These are phyloP conservation scores for Nissolia schottii DNA, from an alignment of 306 rosid species.

Conservation along the genomic window DNA sequence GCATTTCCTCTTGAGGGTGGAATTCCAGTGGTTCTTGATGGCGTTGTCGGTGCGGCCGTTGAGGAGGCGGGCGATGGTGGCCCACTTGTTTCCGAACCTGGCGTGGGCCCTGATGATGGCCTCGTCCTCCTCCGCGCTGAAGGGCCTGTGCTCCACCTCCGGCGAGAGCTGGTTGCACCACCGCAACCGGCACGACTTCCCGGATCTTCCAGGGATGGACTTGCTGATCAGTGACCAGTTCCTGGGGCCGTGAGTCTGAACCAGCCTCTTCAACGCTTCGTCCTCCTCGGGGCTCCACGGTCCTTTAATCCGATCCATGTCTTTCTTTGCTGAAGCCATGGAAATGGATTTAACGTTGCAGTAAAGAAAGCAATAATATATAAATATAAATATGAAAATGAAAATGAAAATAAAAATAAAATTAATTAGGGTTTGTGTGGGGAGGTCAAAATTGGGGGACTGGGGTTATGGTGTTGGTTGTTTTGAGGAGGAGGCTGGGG, in stretches of 20 bases:
- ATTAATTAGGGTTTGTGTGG: neutral
- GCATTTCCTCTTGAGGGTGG: constrained; percentile 77
- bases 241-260: constrained; percentile 56
- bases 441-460: neutral
- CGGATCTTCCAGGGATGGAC: constrained; percentile 78
- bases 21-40: constrained; percentile 88
- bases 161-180: constrained; percentile 97
- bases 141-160: constrained; percentile 68
- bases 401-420: neutral
- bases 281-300: constrained; percentile 94
- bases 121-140: constrained; percentile 64
- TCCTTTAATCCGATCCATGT: constrained; percentile 70
- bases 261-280: constrained; percentile 53
- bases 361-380: neutral
- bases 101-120: constrained; percentile 59
- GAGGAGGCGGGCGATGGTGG: constrained; percentile 71
- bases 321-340: constrained; percentile 34
- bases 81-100: constrained; percentile 77
- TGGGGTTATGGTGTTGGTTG: neutral
- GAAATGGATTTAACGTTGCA: neutral
- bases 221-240: constrained; percentile 85
- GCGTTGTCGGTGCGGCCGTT: constrained; percentile 92
- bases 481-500: constrained; percentile 21
- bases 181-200: constrained; percentile 78
- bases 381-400: too few species aligned